phyloP scores from a whole-genome alignment of 345 rosid genomes.

The Eucalyptus curtisii region DNA sequence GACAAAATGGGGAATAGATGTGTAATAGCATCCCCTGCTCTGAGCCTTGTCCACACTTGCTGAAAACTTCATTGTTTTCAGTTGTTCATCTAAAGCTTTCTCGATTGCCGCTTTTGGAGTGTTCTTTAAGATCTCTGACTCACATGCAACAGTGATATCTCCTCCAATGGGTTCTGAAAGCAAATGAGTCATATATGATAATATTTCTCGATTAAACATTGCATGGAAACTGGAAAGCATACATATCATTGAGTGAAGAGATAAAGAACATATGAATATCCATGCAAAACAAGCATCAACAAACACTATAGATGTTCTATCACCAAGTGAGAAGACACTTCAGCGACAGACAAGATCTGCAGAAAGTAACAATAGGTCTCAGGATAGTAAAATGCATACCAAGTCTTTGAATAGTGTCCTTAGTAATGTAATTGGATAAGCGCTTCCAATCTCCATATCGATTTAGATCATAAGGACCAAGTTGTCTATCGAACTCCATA shows the following conservation, averaged over 20 bases:
- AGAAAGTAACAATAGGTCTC: background rate
- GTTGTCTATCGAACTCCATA: slow-evolving; percentile 72
- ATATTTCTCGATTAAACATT: background rate
- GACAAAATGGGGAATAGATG: slow-evolving; percentile 54
- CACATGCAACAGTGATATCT: slow-evolving; percentile 60
- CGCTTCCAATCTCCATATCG: slow-evolving; percentile 67
- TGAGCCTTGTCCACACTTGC: slow-evolving; percentile 20
- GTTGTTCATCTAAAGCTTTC: slow-evolving; percentile 59
- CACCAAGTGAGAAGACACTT: background rate
- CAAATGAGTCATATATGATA: background rate
- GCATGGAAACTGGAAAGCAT: background rate
- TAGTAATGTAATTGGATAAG: slow-evolving; percentile 51
- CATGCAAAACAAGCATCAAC: background rate
- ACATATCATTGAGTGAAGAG: background rate
- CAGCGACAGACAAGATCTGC: background rate
- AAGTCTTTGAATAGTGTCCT: slow-evolving; percentile 40
- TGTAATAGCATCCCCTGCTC: slow-evolving; percentile 63
- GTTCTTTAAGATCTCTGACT: slow-evolving; percentile 30
- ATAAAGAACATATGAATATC: background rate
- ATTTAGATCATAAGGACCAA: slow-evolving; percentile 67
- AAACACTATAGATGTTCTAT: background rate
- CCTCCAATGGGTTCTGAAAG: slow-evolving; percentile 88
- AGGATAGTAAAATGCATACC: slow-evolving; percentile 21
- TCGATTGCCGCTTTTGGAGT: slow-evolving; percentile 49
- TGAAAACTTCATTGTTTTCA: slow-evolving; percentile 42